Base-by-base conservation (phyloP, 495 filamentous ascomycete genomes). In the Hypoxylon subgilvum region DNA sequence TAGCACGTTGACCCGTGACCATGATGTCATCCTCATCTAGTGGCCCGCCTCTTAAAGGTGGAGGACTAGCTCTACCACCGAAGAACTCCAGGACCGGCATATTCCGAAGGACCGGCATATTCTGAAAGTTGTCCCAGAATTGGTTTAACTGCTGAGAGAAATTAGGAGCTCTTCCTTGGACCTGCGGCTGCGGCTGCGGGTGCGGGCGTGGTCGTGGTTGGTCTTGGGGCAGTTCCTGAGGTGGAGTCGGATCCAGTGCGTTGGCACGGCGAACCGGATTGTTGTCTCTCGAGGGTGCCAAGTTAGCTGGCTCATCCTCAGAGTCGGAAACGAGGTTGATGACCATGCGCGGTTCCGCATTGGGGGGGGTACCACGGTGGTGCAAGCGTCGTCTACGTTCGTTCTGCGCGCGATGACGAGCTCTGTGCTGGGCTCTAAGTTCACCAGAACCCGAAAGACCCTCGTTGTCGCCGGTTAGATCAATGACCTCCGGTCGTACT, bases 391-490 rank as follows among this genome's bases (percentile, higher is more conserved):
- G 71, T 8, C 77, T 53, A 13, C 75, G 72, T 5, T 65, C 50
- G 14, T 63, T 67, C n/a, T 65, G 46, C 6, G 44, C 36, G 17
- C 19, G 47, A 13, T 36, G 28, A 60, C 44, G 41, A 42, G 45
- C n/a, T n/a, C n/a, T n/a, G n/a, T n/a, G n/a, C n/a, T n/a, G n/a
- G n/a, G n/a, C n/a, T n/a, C n/a, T n/a, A n/a, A n/a, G n/a, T n/a
- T 28, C 30, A 39, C 36, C 35, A 42, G 56, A 46, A 38, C 35
- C 32, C n/a, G n/a, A n/a, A n/a, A n/a, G n/a, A 6, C 69, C 65
- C 31, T 78, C 76, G n/a, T 70, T 66, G 32, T 78, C 76, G 14
- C 57, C 68, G 1, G 77, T 80, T 14, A 80, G 52, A 42, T 80
- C 77, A 19, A 80, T 73, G 0, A 71, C 53, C 13, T 69, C 62